Base-by-base conservation (phyloP, 768 basidiomycete genomes). In the Trametes cinnabarina region DNA sequence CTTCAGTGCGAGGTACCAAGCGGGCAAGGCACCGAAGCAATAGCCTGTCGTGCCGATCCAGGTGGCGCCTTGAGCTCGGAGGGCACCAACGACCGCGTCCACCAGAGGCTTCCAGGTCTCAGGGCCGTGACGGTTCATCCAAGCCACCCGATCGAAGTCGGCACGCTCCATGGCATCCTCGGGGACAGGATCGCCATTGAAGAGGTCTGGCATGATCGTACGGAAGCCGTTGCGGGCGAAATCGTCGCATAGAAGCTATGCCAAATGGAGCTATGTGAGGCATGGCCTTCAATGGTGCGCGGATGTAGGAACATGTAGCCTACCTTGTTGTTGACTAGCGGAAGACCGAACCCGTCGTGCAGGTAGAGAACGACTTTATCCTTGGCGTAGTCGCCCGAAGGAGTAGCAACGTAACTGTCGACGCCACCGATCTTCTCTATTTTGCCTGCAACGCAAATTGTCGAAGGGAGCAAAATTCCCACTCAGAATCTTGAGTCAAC, bases 21-120 rank as follows among this genome's bases (percentile, higher is more conserved):
- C 66, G 42, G 78, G 80, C n/a, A 76, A 75, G 3, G 70, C 78
- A 30, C 76, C 76, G 57, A 74, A 75, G 65, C 79, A 80, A 66
- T 75, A 79, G 0, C 78, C 77, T 0, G 72, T 74, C 8, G 76
- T 74, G 0, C 68, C 77, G 55, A 81, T 72, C 14, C 64, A 58
- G 3, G 69, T 72, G 17, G 81, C 71, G 41, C 78, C 76, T 44
- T 74, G 41, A 25, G 57, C 71, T 59, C 71, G 73, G 41, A 81
- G 72, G 4, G 69, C 72, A 2, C 60, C 67, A 34, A 78, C 66
- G 39, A 79, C 73, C 3, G 55, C 67, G 65, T 79, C 74, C 34
- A 80, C 48, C 22, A 58, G 37, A 0, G 75, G 72, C 19, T 71
- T 69, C 32, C 74, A 76, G 3, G 57, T 54, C 7, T 70, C 71